Evolutionary conservation across 1,139 yeast genomes (phyloP).

Genomic region (Pichia sp.): DNA sequence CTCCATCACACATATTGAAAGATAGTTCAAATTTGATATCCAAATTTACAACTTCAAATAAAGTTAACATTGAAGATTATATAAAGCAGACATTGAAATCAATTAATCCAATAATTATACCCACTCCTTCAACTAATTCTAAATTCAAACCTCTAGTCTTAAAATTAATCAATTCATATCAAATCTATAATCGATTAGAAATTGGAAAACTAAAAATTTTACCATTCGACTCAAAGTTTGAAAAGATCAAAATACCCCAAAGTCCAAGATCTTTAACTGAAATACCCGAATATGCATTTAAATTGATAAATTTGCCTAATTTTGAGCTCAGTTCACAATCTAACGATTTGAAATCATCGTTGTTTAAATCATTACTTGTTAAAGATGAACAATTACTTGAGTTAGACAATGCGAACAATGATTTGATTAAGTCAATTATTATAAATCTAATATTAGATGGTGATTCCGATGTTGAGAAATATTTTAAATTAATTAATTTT

Average conservation of each 20-base stretch:
- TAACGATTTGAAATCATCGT: neutral
- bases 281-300: conserved; percentile 1
- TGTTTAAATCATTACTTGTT: neutral
- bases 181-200: neutral
- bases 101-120: neutral
- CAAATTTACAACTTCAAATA: neutral
- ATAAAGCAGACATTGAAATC: neutral
- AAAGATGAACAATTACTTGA: neutral
- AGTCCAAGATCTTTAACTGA: neutral
- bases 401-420: neutral
- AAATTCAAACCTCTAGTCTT: neutral
- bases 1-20: neutral
- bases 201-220: neutral
- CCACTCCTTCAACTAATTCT: too few species aligned
- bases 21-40: neutral
- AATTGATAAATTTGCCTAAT: neutral
- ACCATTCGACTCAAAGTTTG: neutral
- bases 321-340: conserved; percentile 5
- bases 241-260: conserved; percentile 1
- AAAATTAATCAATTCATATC: conserved; percentile 1
- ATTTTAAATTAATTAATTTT: neutral
- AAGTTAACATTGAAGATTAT: neutral
- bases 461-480: neutral
- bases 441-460: neutral
- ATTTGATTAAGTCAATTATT: conserved; percentile 1